Conservation (phyloP, 2,329 filamentous ascomycete genomes). For the Clarireedia homoeocarpa region DNA sequence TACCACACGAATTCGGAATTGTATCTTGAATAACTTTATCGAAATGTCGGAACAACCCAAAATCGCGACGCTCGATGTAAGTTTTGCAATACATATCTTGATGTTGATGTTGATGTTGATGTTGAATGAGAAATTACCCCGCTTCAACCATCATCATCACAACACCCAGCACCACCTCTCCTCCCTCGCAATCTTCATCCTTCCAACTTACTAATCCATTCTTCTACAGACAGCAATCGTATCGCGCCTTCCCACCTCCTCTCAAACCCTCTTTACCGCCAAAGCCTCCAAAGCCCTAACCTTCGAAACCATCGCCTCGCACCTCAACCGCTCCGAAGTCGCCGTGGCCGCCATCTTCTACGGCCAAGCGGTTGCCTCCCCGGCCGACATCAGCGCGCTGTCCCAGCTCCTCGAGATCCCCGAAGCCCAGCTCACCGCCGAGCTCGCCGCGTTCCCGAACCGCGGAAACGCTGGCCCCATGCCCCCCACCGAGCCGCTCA, state of each 20-base stretch:
- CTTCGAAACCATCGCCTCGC: constrained; percentile 69
- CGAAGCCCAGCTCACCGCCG: constrained; percentile 45
- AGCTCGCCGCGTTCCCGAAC: constrained; percentile 70
- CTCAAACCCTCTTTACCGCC: constrained; percentile 68
- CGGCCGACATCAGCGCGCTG: constrained; percentile 61
- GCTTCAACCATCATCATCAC: constrained; percentile 7
- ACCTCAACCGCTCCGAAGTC: constrained; percentile 77
- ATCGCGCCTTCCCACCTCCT: constrained; percentile 58
- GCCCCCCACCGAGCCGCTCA: constrained; percentile 77
- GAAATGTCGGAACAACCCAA: constrained; percentile 6
- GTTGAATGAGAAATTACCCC: neutral
- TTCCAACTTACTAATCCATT: constrained; percentile 45
- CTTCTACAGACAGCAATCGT: no score
- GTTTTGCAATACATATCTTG: neutral
- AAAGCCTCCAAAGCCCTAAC: constrained; percentile 69
- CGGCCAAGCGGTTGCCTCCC: constrained; percentile 68
- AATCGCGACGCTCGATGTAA: constrained; percentile 11
- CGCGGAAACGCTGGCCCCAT: constrained; percentile 72
- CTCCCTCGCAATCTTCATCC: constrained; percentile 2
- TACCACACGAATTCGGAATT: neutral
- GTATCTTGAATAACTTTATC: no score
- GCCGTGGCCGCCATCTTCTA: constrained; percentile 87
- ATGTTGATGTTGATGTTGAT: no score
- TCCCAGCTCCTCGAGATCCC: constrained; percentile 56
- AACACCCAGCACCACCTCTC: constrained; percentile 10